A percentile compares a stretch with the other conserved stretches of the same genome.
phyloP scores from a whole-genome alignment of 306 rosid genomes.

The Prosopis cineraria region DNA sequence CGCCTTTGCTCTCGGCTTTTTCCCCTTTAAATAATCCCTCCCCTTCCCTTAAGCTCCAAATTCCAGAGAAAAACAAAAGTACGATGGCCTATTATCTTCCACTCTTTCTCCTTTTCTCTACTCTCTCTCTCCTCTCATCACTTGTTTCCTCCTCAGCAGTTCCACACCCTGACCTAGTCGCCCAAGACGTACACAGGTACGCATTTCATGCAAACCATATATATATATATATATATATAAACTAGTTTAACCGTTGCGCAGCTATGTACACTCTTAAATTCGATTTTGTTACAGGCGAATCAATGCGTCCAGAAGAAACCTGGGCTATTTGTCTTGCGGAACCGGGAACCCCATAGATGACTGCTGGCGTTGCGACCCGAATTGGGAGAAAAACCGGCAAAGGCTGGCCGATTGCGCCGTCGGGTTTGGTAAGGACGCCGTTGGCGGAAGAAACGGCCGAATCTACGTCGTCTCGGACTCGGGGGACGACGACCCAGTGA shows the following conservation, averaged over 20 bases:
- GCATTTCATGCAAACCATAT: background rate
- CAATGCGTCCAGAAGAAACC: constrained; percentile 62
- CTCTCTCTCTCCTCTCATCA: constrained; percentile 24
- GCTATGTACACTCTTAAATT: too few relatives aligned
- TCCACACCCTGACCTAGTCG: constrained; percentile 52
- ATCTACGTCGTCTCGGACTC: constrained; percentile 57
- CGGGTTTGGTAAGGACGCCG: constrained; percentile 65
- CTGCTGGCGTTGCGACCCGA: constrained; percentile 73
- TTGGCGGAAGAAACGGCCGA: constrained; percentile 57
- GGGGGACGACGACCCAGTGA: constrained; percentile 51
- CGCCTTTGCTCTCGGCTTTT: constrained; percentile 68
- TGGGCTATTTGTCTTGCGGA: constrained; percentile 56
- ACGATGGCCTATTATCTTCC: constrained; percentile 39
- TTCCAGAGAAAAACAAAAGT: background rate
- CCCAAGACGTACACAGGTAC: constrained; percentile 58
- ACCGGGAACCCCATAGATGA: constrained; percentile 76
- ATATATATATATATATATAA: too few relatives aligned
- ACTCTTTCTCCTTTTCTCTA: constrained; percentile 15
- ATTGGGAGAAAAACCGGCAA: constrained; percentile 60
- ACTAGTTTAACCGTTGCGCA: too few relatives aligned
- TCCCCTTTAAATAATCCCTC: constrained; percentile 30
- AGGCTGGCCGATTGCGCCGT: constrained; percentile 64
- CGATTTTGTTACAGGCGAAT: constrained; percentile 44
- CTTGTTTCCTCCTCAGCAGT: constrained; percentile 39
- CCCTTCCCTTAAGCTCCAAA: too few relatives aligned